phyloP scores from a whole-genome alignment of 306 rosid genomes.

The Vicia sativa region DNA sequence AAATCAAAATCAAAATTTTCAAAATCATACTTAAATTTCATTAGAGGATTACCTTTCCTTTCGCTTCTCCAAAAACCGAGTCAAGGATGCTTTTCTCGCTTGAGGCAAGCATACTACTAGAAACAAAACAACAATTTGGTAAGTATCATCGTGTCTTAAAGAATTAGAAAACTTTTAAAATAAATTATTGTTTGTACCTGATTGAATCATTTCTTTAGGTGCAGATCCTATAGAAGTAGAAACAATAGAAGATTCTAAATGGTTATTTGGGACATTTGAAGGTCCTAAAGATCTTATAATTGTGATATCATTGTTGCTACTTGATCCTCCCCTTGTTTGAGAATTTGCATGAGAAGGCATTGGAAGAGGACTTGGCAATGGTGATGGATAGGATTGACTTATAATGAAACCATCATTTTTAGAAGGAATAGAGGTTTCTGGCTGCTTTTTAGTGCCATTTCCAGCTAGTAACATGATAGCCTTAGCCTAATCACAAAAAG shows the following conservation, averaged over 20 bases:
- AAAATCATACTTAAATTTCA: neutral
- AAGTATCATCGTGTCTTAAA: no score
- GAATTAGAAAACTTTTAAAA: no score
- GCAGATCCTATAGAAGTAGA: constrained; percentile 49
- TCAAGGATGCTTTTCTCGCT: constrained; percentile 92
- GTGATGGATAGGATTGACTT: constrained; percentile 47
- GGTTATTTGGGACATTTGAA: constrained; percentile 45
- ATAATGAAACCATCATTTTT: constrained; percentile 45
- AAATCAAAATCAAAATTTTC: no score
- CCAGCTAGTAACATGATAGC: constrained; percentile 92
- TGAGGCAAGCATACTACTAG: constrained; percentile 81
- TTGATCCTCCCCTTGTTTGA: constrained; percentile 48
- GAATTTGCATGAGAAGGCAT: constrained; percentile 41
- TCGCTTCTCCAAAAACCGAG: constrained; percentile 96
- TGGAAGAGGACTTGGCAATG: constrained; percentile 56
- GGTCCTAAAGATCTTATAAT: constrained; percentile 42
- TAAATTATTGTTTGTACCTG: no score
- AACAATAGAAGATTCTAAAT: constrained; percentile 50
- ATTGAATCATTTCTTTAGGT: constrained; percentile 46
- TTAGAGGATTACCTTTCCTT: constrained; percentile 71
- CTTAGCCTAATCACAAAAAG: constrained; percentile 60
- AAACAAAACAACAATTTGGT: constrained; percentile 31
- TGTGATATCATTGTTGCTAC: constrained; percentile 46
- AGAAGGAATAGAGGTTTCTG: constrained; percentile 46
- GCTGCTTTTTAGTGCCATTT: constrained; percentile 56